Evolutionary conservation across 2,329 filamentous ascomycete species (phyloP).

Genomic region (Phialophora macrospora): DNA sequence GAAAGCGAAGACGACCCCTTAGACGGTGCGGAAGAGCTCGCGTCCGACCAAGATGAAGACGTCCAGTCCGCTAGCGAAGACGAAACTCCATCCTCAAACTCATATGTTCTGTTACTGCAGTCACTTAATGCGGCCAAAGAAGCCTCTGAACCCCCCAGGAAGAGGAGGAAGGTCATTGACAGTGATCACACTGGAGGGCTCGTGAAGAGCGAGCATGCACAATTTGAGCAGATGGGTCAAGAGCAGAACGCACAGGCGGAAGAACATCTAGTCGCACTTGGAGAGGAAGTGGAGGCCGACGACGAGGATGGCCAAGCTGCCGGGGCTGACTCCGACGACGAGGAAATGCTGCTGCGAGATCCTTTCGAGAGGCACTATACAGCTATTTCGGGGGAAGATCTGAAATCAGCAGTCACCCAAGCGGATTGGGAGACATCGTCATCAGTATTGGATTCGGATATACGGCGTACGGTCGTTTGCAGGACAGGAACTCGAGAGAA

Average conservation of each 20-base stretch:
- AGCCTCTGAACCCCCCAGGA: constrained; percentile 54
- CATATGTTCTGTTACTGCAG: constrained; percentile 63
- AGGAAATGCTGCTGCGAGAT: constrained; percentile 63
- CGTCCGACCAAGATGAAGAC: constrained; percentile 6
- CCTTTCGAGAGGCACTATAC: constrained; percentile 84
- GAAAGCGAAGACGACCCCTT: constrained; percentile 12
- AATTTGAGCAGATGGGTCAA: constrained; percentile 14
- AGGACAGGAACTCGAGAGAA: constrained; percentile 1
- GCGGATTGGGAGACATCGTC: constrained; percentile 52
- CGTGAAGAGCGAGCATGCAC: constrained; percentile 5
- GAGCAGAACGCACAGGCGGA: constrained; percentile 35
- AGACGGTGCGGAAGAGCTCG: constrained; percentile 8
- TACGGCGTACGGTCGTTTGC: constrained; percentile 21
- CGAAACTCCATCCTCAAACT: constrained; percentile 37
- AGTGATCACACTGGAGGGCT: constrained; percentile 33
- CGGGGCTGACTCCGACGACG: constrained; percentile 44
- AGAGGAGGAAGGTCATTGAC: constrained; percentile 58
- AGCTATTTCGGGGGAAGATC: constrained; percentile 58
- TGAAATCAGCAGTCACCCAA: constrained; percentile 60
- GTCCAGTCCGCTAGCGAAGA: constrained; percentile 29
- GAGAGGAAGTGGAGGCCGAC: constrained; percentile 39
- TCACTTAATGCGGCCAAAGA: constrained; percentile 55
- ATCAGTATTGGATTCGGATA: constrained; percentile 46
- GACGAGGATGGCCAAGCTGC: constrained; percentile 46
- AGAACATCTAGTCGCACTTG: constrained; percentile 34